A percentile compares a stretch with the other conserved stretches of the same genome.
Evolutionary conservation across 176 grass and related monocot genomes (phyloP).

Genomic region (Aechmea fasciata): DNA sequence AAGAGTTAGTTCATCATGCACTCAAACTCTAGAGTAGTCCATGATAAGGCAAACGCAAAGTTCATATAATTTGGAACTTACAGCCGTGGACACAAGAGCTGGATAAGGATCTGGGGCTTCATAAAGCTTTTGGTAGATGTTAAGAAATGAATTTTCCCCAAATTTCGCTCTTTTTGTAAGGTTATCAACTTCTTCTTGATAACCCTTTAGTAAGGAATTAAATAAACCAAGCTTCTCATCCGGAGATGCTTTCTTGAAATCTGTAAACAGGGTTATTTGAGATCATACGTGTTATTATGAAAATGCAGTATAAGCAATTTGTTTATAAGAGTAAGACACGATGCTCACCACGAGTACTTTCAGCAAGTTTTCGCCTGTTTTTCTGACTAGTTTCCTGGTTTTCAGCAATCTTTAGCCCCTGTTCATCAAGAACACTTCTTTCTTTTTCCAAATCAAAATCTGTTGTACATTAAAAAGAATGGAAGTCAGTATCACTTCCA

Average conservation of each 20-base stretch:
- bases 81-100: constrained; percentile 85
- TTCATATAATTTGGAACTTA: constrained; percentile 38
- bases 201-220: constrained; percentile 89
- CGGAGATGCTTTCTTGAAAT: constrained; percentile 93
- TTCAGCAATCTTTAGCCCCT: constrained; percentile 93
- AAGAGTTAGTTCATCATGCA: too few species aligned
- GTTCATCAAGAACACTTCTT: constrained; percentile 91
- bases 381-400: constrained; percentile 99
- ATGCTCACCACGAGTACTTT: constrained; percentile 56
- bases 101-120: constrained; percentile 99
- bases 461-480: constrained; percentile 6
- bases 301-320: neutral
- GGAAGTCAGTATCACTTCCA: neutral
- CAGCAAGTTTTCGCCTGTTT: constrained; percentile 91
- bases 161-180: constrained; percentile 99
- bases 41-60: constrained; percentile 8
- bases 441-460: constrained; percentile 99
- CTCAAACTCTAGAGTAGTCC: too few species aligned
- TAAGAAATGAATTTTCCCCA: constrained; percentile 99
- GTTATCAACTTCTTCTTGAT: constrained; percentile 98
- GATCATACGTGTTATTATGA: neutral
- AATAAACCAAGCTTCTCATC: constrained; percentile 87
- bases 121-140: constrained; percentile 99
- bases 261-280: constrained; percentile 14
- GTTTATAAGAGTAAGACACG: neutral